A percentile compares a stretch with the other conserved stretches of the same genome.
phyloP scores from a whole-genome alignment of 2,329 filamentous ascomycete species.

The Helotiales sp. region DNA sequence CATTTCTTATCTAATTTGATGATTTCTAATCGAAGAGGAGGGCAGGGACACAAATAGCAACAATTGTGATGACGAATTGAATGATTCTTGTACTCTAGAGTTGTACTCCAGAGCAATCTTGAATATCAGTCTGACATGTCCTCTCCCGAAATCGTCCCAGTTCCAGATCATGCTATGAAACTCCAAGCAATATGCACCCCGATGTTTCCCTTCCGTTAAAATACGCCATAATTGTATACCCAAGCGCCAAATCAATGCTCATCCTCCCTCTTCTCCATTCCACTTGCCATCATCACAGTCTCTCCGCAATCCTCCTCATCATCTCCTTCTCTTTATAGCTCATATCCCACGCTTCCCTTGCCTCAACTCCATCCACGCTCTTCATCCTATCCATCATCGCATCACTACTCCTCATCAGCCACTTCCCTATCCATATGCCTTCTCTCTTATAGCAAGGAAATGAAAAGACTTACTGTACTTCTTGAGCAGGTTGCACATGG shows the following conservation, averaged over 20 bases:
- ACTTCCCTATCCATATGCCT: too few species aligned
- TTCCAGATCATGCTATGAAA: background rate
- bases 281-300: too few species aligned
- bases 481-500: slow-evolving; percentile 16
- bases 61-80: too few species aligned
- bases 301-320: background rate
- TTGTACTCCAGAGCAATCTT: too few species aligned
- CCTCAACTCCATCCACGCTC: slow-evolving; percentile 22
- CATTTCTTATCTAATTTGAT: too few species aligned
- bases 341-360: slow-evolving; percentile 27
- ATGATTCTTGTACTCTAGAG: too few species aligned
- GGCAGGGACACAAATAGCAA: too few species aligned
- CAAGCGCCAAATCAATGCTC: slow-evolving; percentile 4
- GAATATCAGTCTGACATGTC: background rate
- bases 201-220: background rate
- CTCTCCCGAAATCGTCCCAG: background rate
- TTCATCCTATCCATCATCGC: slow-evolving; percentile 25
- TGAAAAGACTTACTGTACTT: slow-evolving; percentile 10
- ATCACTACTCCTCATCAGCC: slow-evolving; percentile 8
- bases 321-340: slow-evolving; percentile 21
- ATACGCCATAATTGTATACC: background rate
- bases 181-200: background rate
- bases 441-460: background rate
- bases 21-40: too few species aligned
- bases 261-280: background rate